A percentile compares a stretch with the other conserved stretches of the same genome.
These are phyloP conservation scores for Alternaria sp. DNA, from an alignment of 2,329 filamentous ascomycete species.

Conservation along the genomic window DNA sequence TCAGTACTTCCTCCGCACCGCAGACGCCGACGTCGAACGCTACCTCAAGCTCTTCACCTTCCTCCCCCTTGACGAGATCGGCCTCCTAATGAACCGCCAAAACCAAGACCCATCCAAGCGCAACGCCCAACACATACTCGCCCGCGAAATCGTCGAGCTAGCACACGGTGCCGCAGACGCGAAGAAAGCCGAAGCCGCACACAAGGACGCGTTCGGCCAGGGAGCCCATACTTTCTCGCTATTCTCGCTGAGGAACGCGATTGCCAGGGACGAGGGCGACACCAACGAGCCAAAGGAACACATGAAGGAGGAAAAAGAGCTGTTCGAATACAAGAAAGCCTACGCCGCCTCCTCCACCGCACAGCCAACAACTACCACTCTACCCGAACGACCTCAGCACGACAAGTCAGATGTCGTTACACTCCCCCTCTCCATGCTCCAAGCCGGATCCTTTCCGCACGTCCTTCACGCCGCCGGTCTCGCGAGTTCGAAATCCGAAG, in stretches of 20 bases:
- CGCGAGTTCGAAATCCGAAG: conserved; percentile 62
- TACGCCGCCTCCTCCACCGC: conserved; percentile 27
- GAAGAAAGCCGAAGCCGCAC: conserved; percentile 64
- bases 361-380: neutral
- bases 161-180: conserved; percentile 75
- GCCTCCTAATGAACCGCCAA: conserved; percentile 71
- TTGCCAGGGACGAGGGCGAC: conserved; percentile 12
- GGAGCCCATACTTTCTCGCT: conserved; percentile 40
- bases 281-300: neutral
- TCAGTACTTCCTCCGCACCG: conserved; percentile 82
- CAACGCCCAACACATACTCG: conserved; percentile 81
- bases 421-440: conserved; percentile 65
- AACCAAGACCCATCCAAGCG: conserved; percentile 71
- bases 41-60: conserved; percentile 93
- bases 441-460: conserved; percentile 61
- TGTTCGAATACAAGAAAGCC: conserved; percentile 35
- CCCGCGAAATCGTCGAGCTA: conserved; percentile 79
- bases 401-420: conserved; percentile 60
- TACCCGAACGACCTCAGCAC: conserved; percentile 3
- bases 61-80: conserved; percentile 73
- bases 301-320: conserved; percentile 17
- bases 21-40: conserved; percentile 80
- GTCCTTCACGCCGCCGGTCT: conserved; percentile 68
- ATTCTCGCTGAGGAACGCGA: conserved; percentile 27
- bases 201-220: conserved; percentile 55